Evolutionary conservation across 2,329 filamentous ascomycete genomes (phyloP).

Genomic region (Xylaria polymorpha): DNA sequence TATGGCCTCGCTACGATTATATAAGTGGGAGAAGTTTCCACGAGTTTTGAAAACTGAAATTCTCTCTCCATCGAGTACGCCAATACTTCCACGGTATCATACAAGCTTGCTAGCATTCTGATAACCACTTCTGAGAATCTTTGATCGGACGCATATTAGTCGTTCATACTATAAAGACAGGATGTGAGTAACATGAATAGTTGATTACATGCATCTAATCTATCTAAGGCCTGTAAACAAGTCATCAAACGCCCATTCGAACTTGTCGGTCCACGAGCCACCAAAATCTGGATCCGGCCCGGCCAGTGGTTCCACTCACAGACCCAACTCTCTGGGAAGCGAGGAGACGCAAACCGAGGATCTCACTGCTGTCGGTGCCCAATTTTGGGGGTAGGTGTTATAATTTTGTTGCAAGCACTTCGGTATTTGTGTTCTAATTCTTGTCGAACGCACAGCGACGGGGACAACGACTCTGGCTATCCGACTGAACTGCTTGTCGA

Average conservation of each 20-base stretch:
- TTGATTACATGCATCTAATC: no score
- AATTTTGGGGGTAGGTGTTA: slow-evolving; percentile 22
- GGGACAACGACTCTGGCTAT: slow-evolving; percentile 22
- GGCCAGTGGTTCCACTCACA: neutral
- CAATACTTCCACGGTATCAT: neutral
- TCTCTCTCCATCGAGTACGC: neutral
- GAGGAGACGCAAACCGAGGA: slow-evolving; percentile 20
- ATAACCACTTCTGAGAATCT: neutral
- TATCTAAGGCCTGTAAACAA: slow-evolving; percentile 1
- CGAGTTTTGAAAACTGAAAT: neutral
- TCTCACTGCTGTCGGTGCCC: slow-evolving; percentile 19
- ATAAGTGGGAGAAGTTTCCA: neutral
- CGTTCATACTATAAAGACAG: neutral
- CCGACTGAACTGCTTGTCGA: slow-evolving; percentile 9
- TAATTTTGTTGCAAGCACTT: neutral
- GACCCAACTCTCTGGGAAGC: neutral
- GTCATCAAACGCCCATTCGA: neutral
- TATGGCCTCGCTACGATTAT: neutral
- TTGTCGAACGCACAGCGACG: neutral
- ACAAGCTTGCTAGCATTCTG: neutral
- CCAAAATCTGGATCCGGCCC: neutral
- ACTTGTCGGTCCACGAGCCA: neutral
- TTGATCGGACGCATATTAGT: neutral
- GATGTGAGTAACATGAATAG: no score
- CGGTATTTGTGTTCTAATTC: neutral